phyloP scores from a whole-genome alignment of 306 rosid species.

The Cucurbita moschata region DNA sequence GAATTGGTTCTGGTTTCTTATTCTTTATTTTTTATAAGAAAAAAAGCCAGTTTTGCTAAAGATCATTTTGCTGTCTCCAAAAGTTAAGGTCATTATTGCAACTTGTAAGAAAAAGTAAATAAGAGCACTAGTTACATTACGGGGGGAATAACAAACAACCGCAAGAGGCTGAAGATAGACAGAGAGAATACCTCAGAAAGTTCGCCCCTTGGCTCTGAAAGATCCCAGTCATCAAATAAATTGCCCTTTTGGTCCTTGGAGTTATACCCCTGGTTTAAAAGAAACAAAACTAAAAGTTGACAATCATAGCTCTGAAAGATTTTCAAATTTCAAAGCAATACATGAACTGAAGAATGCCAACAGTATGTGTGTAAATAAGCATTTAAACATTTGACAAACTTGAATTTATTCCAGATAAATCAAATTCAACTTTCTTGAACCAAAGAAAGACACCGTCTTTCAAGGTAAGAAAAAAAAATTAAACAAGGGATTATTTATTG shows the following conservation, averaged over 20 bases:
- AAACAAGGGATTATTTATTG: background rate
- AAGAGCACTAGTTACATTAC: background rate
- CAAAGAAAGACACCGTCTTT: background rate
- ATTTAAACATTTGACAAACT: background rate
- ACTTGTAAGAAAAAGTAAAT: background rate
- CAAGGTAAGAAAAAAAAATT: background rate
- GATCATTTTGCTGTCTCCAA: background rate
- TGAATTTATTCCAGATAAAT: background rate
- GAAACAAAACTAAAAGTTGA: constrained; percentile 5
- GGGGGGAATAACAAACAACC: background rate
- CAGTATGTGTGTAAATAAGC: background rate
- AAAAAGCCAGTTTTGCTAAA: background rate
- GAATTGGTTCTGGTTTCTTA: background rate
- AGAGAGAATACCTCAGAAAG: constrained; percentile 51
- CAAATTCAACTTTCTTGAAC: background rate
- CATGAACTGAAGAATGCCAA: background rate
- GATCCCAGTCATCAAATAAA: constrained; percentile 91
- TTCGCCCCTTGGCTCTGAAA: constrained; percentile 74
- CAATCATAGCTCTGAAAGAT: background rate
- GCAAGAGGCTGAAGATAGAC: background rate
- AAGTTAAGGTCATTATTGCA: background rate
- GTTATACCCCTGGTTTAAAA: constrained; percentile 55
- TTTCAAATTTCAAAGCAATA: background rate
- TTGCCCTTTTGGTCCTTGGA: constrained; percentile 72
- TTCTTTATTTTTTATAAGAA: background rate